phyloP scores from a whole-genome alignment of 2,329 filamentous ascomycete genomes.

The Fusarium veterinarium region DNA sequence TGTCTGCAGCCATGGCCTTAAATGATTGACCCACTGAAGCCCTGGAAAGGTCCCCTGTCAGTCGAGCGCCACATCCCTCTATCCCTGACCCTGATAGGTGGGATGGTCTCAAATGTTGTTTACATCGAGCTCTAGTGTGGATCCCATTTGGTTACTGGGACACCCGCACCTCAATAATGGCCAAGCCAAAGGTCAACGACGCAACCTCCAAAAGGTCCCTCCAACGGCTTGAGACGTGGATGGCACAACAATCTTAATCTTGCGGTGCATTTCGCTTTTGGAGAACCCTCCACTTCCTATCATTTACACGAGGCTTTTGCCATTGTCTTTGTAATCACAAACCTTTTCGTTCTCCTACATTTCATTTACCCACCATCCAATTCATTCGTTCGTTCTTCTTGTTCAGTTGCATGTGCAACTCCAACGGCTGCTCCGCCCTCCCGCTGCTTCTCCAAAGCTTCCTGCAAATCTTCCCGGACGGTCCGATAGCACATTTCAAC shows the following conservation, averaged over 20 bases:
- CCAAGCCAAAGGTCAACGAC: slow-evolving; percentile 18
- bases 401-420: slow-evolving; percentile 30
- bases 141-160: slow-evolving; percentile 40
- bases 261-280: slow-evolving; percentile 11
- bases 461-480: slow-evolving; percentile 15
- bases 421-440: slow-evolving; percentile 33
- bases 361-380: neutral
- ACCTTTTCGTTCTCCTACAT: slow-evolving; percentile 1
- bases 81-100: slow-evolving; percentile 37
- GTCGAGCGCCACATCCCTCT: slow-evolving; percentile 28
- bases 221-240: slow-evolving; percentile 22
- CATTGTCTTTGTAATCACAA: slow-evolving; percentile 11
- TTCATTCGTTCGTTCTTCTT: neutral
- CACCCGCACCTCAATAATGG: slow-evolving; percentile 29
- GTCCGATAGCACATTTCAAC: slow-evolving; percentile 12
- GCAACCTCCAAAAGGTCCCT: slow-evolving; percentile 35
- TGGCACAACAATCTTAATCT: slow-evolving; percentile 32
- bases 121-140: slow-evolving; percentile 39
- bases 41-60: slow-evolving; percentile 28
- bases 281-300: slow-evolving; percentile 15
- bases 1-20: slow-evolving; percentile 15
- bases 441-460: slow-evolving; percentile 22
- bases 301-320: neutral
- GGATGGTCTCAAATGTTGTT: slow-evolving; percentile 38
- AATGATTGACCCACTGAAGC: slow-evolving; percentile 17